phyloP scores from a whole-genome alignment of 2,329 filamentous ascomycete genomes.

The Cucurbitaria berberidis region DNA sequence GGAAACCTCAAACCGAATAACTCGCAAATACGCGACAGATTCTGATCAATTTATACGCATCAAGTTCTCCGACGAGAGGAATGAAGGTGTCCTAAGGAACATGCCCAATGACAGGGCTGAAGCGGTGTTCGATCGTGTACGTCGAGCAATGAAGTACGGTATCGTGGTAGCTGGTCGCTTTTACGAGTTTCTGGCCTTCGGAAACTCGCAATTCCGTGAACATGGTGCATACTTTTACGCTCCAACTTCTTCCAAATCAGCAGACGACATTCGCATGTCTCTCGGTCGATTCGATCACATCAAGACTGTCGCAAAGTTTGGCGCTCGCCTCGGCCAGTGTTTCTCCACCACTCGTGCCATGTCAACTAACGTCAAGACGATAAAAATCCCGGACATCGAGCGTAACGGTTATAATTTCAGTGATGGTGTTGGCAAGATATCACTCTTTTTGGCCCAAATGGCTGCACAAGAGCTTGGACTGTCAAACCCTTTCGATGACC shows the following conservation, averaged over 20 bases:
- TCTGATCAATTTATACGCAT: conserved; percentile 86
- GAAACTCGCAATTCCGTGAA: conserved; percentile 93
- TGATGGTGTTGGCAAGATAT: conserved; percentile 95
- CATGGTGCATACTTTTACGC: conserved; percentile 94
- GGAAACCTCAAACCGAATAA: conserved; percentile 86
- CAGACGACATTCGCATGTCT: conserved; percentile 78
- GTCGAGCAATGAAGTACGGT: conserved; percentile 74
- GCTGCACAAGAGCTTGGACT: conserved; percentile 73
- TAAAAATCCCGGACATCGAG: conserved; percentile 72
- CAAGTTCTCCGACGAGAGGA: conserved; percentile 84
- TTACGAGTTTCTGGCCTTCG: conserved; percentile 91
- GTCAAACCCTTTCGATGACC: conserved; percentile 56
- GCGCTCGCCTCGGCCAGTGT: conserved; percentile 88
- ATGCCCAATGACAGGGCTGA: conserved; percentile 45
- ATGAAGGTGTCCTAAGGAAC: conserved; percentile 50
- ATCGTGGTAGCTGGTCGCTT: conserved; percentile 81
- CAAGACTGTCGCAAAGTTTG: conserved; percentile 83
- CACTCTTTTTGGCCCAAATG: conserved; percentile 73
- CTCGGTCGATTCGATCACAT: conserved; percentile 89
- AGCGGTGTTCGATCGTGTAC: conserved; percentile 75
- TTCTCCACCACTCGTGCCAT: conserved; percentile 91
- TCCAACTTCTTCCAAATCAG: conserved; percentile 68
- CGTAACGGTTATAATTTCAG: conserved; percentile 76
- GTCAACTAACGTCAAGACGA: conserved; percentile 64
- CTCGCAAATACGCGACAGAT: conserved; percentile 71